A percentile compares a stretch with the other conserved stretches of the same genome.
Evolutionary conservation across 805 yeast genomes (phyloP).

Genomic region (Yarrowia yakushimensis): DNA sequence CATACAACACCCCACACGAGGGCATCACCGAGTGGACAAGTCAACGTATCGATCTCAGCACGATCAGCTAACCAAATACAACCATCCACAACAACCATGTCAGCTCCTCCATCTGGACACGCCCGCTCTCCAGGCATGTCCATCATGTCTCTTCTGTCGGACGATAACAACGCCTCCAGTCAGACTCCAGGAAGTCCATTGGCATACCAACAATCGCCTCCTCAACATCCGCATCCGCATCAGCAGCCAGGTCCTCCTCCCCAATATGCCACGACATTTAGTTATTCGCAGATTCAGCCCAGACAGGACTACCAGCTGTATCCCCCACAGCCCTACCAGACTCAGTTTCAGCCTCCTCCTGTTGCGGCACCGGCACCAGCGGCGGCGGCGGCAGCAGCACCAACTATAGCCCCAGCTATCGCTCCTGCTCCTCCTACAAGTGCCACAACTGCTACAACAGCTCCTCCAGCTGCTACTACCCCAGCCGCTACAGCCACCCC

Average conservation of each 20-base stretch:
- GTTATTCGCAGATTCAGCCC: slow-evolving; percentile 12
- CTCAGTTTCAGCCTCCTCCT: neutral
- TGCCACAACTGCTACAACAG: no score
- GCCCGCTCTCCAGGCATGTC: slow-evolving; percentile 23
- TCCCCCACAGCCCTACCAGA: no score
- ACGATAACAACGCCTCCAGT: slow-evolving; percentile 18
- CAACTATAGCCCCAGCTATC: slow-evolving; percentile 18
- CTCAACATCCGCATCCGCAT: slow-evolving; percentile 7
- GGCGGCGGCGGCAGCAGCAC: neutral
- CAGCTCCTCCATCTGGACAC: slow-evolving; percentile 4
- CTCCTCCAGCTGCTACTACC: neutral
- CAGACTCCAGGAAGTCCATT: neutral
- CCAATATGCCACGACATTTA: slow-evolving; percentile 19
- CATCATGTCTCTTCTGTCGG: slow-evolving; percentile 20
- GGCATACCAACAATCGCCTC: neutral
- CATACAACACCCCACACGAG: neutral
- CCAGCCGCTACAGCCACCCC: neutral
- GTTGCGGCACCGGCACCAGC: no score
- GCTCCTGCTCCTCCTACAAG: neutral
- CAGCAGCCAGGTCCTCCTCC: slow-evolving; percentile 15
- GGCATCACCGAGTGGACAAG: no score
- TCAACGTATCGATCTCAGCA: no score
- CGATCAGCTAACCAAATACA: no score
- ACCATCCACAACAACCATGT: neutral
- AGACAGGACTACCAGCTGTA: neutral